Percentiles rank a stretch among this genome's conserved stretches.
These are phyloP conservation scores for Sarocladium strictum DNA, from an alignment of 2,329 filamentous ascomycete species.

Conservation along the genomic window DNA sequence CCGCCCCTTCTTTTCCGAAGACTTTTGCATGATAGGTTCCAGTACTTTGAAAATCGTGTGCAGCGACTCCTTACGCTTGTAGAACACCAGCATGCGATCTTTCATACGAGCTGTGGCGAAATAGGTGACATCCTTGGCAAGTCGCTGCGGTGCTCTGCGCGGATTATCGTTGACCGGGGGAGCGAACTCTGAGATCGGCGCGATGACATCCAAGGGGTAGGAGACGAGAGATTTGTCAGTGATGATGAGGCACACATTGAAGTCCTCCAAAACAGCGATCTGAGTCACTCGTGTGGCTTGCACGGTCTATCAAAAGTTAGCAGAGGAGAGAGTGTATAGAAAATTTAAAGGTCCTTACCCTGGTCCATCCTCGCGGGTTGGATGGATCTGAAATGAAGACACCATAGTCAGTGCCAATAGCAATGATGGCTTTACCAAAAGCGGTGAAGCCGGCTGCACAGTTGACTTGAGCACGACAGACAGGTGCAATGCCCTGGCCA, in stretches of 20 bases:
- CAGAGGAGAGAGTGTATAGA: neutral
- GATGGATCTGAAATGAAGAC: slow-evolving; percentile 85
- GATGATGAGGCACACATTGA: slow-evolving; percentile 86
- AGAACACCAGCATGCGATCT: slow-evolving; percentile 88
- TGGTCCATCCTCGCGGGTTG: slow-evolving; percentile 85
- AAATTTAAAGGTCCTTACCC: slow-evolving; percentile 53
- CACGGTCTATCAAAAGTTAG: slow-evolving; percentile 54
- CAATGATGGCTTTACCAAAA: slow-evolving; percentile 79
- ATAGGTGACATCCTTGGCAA: slow-evolving; percentile 91
- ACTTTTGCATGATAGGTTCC: slow-evolving; percentile 91
- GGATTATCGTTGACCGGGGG: slow-evolving; percentile 63
- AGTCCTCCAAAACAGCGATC: slow-evolving; percentile 91
- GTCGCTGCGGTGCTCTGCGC: slow-evolving; percentile 82
- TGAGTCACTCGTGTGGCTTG: slow-evolving; percentile 76
- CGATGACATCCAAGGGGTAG: slow-evolving; percentile 85
- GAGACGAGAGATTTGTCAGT: slow-evolving; percentile 87
- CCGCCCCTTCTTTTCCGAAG: slow-evolving; percentile 74
- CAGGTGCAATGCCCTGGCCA: slow-evolving; percentile 63
- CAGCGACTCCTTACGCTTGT: slow-evolving; percentile 90
- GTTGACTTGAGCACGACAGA: slow-evolving; percentile 83
- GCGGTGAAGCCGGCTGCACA: slow-evolving; percentile 88
- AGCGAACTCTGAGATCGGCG: slow-evolving; percentile 55
- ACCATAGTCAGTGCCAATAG: slow-evolving; percentile 91
- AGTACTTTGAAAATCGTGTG: slow-evolving; percentile 95
- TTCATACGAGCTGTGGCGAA: slow-evolving; percentile 97